Evolutionary conservation across 768 basidiomycete genomes (phyloP).

Genomic region (Multifurca ochricompacta): DNA sequence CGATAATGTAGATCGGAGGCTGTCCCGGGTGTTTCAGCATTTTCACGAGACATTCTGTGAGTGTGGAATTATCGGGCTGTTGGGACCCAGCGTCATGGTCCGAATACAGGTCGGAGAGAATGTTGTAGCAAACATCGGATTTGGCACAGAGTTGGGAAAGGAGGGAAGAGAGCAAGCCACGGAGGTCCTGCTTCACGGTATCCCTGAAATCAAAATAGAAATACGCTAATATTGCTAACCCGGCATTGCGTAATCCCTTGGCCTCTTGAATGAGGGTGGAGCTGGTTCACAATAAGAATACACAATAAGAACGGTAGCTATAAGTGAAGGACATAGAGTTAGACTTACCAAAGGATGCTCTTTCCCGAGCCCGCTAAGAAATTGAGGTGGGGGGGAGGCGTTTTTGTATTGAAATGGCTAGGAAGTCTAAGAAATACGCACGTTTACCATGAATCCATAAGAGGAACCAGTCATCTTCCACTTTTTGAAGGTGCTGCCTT

Average conservation of each 20-base stretch:
- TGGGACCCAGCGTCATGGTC: too few species aligned
- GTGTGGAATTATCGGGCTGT: too few species aligned
- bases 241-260: too few species aligned
- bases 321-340: too few species aligned
- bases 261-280: neutral
- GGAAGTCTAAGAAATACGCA: neutral
- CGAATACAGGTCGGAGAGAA: too few species aligned
- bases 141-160: too few species aligned
- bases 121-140: too few species aligned
- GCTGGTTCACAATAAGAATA: neutral
- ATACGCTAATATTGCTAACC: neutral
- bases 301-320: accelerated
- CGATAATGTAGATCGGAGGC: too few species aligned
- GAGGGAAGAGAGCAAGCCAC: neutral
- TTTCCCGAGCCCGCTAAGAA: too few species aligned
- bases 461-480: neutral
- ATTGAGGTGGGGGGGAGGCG: neutral
- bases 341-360: neutral
- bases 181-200: neutral
- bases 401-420: neutral
- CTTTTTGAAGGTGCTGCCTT: neutral
- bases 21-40: too few species aligned
- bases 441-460: neutral
- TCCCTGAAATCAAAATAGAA: constrained; percentile 1
- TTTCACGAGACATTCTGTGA: too few species aligned